Evolutionary conservation across 2,329 filamentous ascomycete genomes (phyloP).

Genomic region (Phialophora chinensis): DNA sequence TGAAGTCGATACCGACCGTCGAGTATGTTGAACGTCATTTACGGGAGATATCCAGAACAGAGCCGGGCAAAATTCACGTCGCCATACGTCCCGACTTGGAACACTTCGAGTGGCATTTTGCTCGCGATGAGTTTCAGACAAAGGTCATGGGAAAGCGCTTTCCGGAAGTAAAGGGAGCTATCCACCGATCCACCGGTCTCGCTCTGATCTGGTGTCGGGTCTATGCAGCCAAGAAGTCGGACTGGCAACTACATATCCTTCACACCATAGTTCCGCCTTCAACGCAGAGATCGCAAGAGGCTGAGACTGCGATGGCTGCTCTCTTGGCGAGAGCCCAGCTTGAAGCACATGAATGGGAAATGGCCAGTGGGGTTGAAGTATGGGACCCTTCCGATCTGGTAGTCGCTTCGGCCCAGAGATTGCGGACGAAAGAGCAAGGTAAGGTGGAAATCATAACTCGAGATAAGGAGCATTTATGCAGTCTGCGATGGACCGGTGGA

Average conservation of each 20-base stretch:
- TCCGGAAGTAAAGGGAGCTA: constrained; percentile 72
- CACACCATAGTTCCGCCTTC: constrained; percentile 45
- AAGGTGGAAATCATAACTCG: constrained; percentile 50
- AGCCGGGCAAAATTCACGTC: constrained; percentile 59
- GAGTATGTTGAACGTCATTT: constrained; percentile 62
- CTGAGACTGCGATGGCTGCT: constrained; percentile 58
- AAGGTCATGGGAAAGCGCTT: constrained; percentile 58
- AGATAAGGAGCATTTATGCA: constrained; percentile 54
- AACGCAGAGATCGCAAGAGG: constrained; percentile 44
- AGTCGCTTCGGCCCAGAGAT: constrained; percentile 49
- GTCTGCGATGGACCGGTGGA: constrained; percentile 53
- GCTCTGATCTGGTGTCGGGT: constrained; percentile 48
- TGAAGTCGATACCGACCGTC: constrained; percentile 65
- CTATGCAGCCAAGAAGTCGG: constrained; percentile 46
- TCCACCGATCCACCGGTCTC: constrained; percentile 47
- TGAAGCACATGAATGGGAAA: constrained; percentile 74
- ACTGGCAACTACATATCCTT: constrained; percentile 52
- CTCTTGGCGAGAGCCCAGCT: constrained; percentile 70
- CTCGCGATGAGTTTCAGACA: constrained; percentile 79
- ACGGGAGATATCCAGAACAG: constrained; percentile 51
- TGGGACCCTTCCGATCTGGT: constrained; percentile 78
- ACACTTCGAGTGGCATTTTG: constrained; percentile 76
- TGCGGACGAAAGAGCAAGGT: constrained; percentile 37
- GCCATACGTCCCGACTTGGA: constrained; percentile 72
- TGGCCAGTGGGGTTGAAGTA: constrained; percentile 69